Evolutionary conservation across 1,284 basidiomycete species (phyloP).

Genomic region (Naganishia sp.): DNA sequence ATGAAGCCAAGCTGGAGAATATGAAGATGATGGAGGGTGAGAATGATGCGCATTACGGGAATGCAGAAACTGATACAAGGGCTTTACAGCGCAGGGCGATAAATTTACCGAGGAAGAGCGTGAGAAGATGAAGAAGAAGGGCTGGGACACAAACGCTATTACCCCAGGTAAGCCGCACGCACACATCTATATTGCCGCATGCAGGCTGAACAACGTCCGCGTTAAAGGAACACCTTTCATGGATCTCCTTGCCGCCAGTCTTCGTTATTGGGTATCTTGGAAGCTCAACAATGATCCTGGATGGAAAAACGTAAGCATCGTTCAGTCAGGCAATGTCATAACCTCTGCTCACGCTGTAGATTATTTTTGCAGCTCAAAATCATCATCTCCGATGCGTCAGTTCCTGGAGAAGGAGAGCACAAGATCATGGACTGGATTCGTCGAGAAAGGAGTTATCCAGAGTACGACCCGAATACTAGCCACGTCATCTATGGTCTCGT

Average conservation of each 20-base stretch:
- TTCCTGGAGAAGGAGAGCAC: conserved; percentile 81
- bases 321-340: neutral
- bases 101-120: conserved; percentile 83
- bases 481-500: conserved; percentile 98
- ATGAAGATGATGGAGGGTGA: conserved; percentile 81
- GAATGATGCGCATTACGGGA: conserved; percentile 35
- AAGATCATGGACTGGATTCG: conserved; percentile 99
- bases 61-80: neutral
- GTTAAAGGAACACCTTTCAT: conserved; percentile 98
- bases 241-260: conserved; percentile 80
- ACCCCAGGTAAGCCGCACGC: conserved; percentile 96
- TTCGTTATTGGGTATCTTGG: conserved; percentile 94
- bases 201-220: neutral
- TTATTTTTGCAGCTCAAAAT: conserved; percentile 71
- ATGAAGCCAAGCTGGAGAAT: conserved; percentile 73
- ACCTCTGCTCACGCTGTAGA: too few relatives aligned
- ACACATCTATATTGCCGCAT: conserved; percentile 63
- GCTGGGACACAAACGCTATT: conserved; percentile 98
- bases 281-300: conserved; percentile 95
- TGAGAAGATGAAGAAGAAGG: conserved; percentile 63
- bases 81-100: conserved; percentile 74
- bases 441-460: conserved; percentile 79
- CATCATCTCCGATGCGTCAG: conserved; percentile 90
- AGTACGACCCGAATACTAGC: conserved; percentile 89
- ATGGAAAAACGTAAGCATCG: conserved; percentile 77